phyloP scores from a whole-genome alignment of 192 early-diverging fungal genomes.

The Coemansia sp. region DNA sequence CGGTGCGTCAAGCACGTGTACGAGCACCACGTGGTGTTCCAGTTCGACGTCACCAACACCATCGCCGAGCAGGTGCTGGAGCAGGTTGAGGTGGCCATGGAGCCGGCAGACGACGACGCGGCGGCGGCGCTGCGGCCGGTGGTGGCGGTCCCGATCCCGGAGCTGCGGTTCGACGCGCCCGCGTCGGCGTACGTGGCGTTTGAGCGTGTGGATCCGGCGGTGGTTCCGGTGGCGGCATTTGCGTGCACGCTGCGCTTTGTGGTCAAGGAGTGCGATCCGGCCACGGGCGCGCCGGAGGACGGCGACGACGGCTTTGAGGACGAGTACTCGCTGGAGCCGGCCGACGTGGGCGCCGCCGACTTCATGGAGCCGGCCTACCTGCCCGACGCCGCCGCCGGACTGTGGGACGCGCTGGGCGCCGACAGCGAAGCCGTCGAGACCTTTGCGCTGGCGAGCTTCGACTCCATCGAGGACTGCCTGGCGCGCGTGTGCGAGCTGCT shows the following conservation, averaged over 20 bases:
- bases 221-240: conserved; percentile 57
- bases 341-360: conserved; percentile 79
- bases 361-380: conserved; percentile 87
- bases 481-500: conserved; percentile 65
- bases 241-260: conserved; percentile 82
- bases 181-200: conserved; percentile 83
- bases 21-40: conserved; percentile 83
- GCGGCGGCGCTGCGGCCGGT: conserved; percentile 55
- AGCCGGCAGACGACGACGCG: conserved; percentile 60
- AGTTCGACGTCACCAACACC: conserved; percentile 94
- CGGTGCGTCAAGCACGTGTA: conserved; percentile 93
- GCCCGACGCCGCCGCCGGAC: conserved; percentile 66
- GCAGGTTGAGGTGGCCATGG: conserved; percentile 84
- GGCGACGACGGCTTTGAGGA: conserved; percentile 89
- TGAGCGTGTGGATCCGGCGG: conserved; percentile 54
- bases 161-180: conserved; percentile 74
- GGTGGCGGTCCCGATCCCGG: conserved; percentile 65
- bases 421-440: conserved; percentile 80
- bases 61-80: conserved; percentile 89
- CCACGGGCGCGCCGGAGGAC: conserved; percentile 80
- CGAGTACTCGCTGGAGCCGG: conserved; percentile 87
- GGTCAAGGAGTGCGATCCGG: conserved; percentile 93
- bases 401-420: conserved; percentile 75
- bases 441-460: conserved; percentile 75
- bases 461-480: conserved; percentile 42